phyloP scores from a whole-genome alignment of 2,329 filamentous ascomycete species.

The Exophiala lecanii-corni region DNA sequence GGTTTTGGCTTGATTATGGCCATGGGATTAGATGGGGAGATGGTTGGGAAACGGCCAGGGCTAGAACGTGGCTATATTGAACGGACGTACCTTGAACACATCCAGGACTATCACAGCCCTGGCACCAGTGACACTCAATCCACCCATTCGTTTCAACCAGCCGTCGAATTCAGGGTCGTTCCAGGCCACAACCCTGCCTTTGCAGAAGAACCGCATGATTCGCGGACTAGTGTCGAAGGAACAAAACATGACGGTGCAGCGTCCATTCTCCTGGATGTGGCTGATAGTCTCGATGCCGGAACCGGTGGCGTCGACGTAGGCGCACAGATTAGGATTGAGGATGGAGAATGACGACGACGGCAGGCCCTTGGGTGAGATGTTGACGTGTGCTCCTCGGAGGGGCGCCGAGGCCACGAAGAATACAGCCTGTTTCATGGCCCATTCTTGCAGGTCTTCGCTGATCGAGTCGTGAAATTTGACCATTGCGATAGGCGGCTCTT shows the following conservation, averaged over 20 bases:
- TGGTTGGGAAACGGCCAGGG: too few species aligned
- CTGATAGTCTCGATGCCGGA: slow-evolving; percentile 71
- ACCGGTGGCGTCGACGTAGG: slow-evolving; percentile 70
- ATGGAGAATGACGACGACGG: slow-evolving; percentile 59
- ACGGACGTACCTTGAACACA: slow-evolving; percentile 55
- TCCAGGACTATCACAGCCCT: slow-evolving; percentile 58
- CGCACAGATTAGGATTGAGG: slow-evolving; percentile 54
- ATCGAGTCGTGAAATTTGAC: slow-evolving; percentile 56
- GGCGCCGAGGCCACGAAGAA: slow-evolving; percentile 73
- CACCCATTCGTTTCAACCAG: slow-evolving; percentile 43
- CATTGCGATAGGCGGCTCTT: too few species aligned
- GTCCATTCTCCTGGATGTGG: slow-evolving; percentile 70
- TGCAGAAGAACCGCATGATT: slow-evolving; percentile 62
- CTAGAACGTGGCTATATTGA: too few species aligned
- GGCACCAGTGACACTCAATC: slow-evolving; percentile 42
- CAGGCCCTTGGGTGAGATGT: slow-evolving; percentile 70
- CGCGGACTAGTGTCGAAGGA: slow-evolving; percentile 56
- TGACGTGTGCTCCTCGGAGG: slow-evolving; percentile 61
- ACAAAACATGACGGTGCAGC: slow-evolving; percentile 69
- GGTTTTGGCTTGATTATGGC: too few species aligned
- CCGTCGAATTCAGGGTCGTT: slow-evolving; percentile 46
- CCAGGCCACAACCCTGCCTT: slow-evolving; percentile 55
- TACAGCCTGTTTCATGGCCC: slow-evolving; percentile 62
- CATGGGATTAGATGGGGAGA: too few species aligned
- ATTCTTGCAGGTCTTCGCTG: slow-evolving; percentile 51